Percentiles rank a stretch among this genome's conserved stretches.
phyloP scores from a whole-genome alignment of 2,329 filamentous ascomycete genomes.

The Verticillium isaacii region DNA sequence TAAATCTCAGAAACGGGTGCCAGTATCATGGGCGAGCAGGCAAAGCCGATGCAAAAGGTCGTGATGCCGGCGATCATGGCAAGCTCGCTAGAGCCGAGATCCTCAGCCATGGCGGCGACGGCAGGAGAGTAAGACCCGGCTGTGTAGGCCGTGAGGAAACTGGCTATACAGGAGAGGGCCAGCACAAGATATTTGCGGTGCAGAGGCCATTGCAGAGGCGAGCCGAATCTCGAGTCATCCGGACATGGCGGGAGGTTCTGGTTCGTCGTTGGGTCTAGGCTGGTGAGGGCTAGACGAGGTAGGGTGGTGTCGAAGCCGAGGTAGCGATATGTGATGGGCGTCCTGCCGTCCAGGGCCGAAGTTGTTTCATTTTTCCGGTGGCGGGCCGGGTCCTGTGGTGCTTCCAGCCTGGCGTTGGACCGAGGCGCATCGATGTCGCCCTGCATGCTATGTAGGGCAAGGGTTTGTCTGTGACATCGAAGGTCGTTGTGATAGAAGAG shows the following conservation, averaged over 20 bases:
- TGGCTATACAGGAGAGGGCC: slow-evolving; percentile 70
- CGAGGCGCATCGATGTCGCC: background rate
- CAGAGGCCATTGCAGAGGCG: slow-evolving; percentile 70
- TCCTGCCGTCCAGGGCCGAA: background rate
- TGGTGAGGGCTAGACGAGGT: slow-evolving; percentile 19
- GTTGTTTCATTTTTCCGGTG: background rate
- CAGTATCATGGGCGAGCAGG: slow-evolving; percentile 77
- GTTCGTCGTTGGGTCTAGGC: slow-evolving; percentile 5
- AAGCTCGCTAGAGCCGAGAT: slow-evolving; percentile 62
- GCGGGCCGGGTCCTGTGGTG: slow-evolving; percentile 1
- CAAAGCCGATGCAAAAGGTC: slow-evolving; percentile 77
- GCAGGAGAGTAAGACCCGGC: slow-evolving; percentile 77
- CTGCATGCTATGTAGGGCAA: background rate
- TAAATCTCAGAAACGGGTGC: slow-evolving; percentile 88
- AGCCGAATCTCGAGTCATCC: slow-evolving; percentile 60
- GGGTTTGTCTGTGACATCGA: background rate
- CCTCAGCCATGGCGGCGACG: slow-evolving; percentile 55
- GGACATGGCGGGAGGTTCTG: slow-evolving; percentile 51
- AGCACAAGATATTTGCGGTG: slow-evolving; percentile 67
- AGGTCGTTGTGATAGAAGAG: background rate
- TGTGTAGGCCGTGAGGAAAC: slow-evolving; percentile 72
- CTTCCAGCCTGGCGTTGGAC: background rate
- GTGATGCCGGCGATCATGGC: slow-evolving; percentile 73
- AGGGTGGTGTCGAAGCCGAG: slow-evolving; percentile 34
- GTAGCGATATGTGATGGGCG: slow-evolving; percentile 32